Base-by-base conservation (phyloP, 345 rosid genomes). In the Lumnitzera racemosa region DNA sequence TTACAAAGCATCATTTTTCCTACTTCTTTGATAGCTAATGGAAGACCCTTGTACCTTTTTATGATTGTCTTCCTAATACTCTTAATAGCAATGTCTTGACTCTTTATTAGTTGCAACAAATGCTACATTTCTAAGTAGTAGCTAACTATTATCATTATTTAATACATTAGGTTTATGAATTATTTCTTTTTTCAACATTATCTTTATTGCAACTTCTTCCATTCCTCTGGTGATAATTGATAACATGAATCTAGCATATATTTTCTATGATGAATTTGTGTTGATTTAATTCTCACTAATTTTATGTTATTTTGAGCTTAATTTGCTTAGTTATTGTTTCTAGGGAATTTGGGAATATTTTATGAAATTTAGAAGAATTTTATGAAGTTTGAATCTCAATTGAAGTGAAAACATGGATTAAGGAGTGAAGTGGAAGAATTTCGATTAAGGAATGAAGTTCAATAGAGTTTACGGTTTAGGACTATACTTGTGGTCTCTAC, bases 1-100 rank as follows among this genome's bases (percentile, higher is more conserved):
- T 77, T 81, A 31, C 77, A 76, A 53, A 78, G 76, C 76, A 84
- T 75, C 41, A 84, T 49, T 31, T 85, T 85, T 68, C 81, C 90
- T 48, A 78, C 72, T 5, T 84, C 79, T 65, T 77, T 87, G 64
- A 87, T 77, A 31, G 88, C 86, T 24, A 84, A 61, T 13, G 88
- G 90, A 66, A 87, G 81, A 46, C 88, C 90, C 61, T 76, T 67
- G 47, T 86, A 87, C 67, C 82, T 84, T 9, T 62, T 67, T 23
- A 80, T 83, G 61, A 83, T 78, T 70, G 78, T 83, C 53, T 70
- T 71, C 0, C 83, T 85, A 1, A 78, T 67, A 24, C 29, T 65
- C 51, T 69, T 71, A 16, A 83, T 67, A 59, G 72, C 74, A 2
- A 62, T 50, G 29, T 72, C 55, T n/a, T 13, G 55, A 17, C 43